Evolutionary conservation across 2,329 filamentous ascomycete genomes (phyloP).

Genomic region (Ophiostoma sp.): DNA sequence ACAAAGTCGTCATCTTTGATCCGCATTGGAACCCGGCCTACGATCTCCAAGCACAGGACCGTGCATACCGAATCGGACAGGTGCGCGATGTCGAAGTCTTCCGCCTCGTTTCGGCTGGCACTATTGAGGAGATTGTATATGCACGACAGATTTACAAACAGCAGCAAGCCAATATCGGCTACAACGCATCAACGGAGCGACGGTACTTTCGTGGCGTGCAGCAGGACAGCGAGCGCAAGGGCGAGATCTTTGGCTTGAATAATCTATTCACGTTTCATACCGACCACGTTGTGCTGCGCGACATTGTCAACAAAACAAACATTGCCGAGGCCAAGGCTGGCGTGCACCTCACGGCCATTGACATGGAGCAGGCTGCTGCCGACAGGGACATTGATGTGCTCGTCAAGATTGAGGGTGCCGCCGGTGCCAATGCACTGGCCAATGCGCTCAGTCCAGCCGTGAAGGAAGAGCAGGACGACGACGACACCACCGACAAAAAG

Average conservation of each 20-base stretch:
- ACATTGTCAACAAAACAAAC: constrained; percentile 98
- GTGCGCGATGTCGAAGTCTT: constrained; percentile 92
- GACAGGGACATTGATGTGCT: constrained; percentile 45
- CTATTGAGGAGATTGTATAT: constrained; percentile 95
- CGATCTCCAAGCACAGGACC: constrained; percentile 91
- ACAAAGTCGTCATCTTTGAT: constrained; percentile 96
- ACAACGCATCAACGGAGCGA: constrained; percentile 84
- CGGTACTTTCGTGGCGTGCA: constrained; percentile 95
- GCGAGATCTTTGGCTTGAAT: constrained; percentile 84
- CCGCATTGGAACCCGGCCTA: constrained; percentile 97
- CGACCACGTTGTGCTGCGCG: constrained; percentile 74
- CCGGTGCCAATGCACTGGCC: constrained; percentile 68
- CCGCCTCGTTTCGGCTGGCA: constrained; percentile 81
- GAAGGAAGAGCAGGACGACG: constrained; percentile 39
- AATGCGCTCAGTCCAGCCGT: constrained; percentile 41
- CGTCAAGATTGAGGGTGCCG: constrained; percentile 44
- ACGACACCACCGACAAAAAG: not conserved
- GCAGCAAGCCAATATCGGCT: constrained; percentile 96
- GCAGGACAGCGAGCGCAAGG: constrained; percentile 72
- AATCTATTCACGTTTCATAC: constrained; percentile 83
- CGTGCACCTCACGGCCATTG: constrained; percentile 70
- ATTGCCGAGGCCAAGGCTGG: constrained; percentile 87
- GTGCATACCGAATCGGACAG: constrained; percentile 93
- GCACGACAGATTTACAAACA: constrained; percentile 98
- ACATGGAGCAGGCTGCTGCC: constrained; percentile 57